Evolutionary conservation across 1,139 yeast species (phyloP).

Genomic region (Hansenula lynferdii): DNA sequence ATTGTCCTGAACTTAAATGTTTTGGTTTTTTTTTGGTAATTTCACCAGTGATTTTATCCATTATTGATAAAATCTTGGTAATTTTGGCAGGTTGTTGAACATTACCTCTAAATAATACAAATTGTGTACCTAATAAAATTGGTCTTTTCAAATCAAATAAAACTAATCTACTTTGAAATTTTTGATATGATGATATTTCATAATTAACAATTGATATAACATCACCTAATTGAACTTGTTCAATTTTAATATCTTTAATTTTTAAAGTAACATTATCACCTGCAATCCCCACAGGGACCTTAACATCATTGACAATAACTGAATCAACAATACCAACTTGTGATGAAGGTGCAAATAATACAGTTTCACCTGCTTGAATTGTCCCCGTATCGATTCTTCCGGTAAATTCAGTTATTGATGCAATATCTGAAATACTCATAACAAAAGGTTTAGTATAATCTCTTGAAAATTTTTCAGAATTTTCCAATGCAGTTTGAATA

Average conservation of each 20-base stretch:
- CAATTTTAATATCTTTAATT: slow-evolving; percentile 44
- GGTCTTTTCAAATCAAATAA: slow-evolving; percentile 74
- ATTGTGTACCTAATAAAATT: slow-evolving; percentile 74
- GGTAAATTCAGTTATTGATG: slow-evolving; percentile 40
- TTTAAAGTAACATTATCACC: slow-evolving; percentile 69
- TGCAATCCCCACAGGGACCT: slow-evolving; percentile 44
- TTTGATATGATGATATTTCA: slow-evolving; percentile 42
- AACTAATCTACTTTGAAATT: slow-evolving; percentile 51
- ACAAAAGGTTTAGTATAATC: slow-evolving; percentile 31
- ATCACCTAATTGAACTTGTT: slow-evolving; percentile 70
- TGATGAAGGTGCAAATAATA: slow-evolving; percentile 54
- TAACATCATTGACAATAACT: slow-evolving; percentile 29
- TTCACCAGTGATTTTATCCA: slow-evolving; percentile 40
- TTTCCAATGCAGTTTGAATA: slow-evolving; percentile 52
- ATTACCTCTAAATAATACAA: slow-evolving; percentile 79
- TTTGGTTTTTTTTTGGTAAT: slow-evolving; percentile 49
- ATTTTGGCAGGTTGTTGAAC: slow-evolving; percentile 73
- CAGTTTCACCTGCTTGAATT: slow-evolving; percentile 72
- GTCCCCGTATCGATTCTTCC: slow-evolving; percentile 78
- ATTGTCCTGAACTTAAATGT: slow-evolving; percentile 70
- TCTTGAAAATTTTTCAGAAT: slow-evolving; percentile 22
- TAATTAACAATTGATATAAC: slow-evolving; percentile 50
- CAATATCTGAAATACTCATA: slow-evolving; percentile 47
- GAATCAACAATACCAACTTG: slow-evolving; percentile 41
- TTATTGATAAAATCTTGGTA: slow-evolving; percentile 48